A percentile compares a stretch with the other conserved stretches of the same genome.
Evolutionary conservation across 441 rosid genomes (phyloP).

Genomic region (Sinapis alba): DNA sequence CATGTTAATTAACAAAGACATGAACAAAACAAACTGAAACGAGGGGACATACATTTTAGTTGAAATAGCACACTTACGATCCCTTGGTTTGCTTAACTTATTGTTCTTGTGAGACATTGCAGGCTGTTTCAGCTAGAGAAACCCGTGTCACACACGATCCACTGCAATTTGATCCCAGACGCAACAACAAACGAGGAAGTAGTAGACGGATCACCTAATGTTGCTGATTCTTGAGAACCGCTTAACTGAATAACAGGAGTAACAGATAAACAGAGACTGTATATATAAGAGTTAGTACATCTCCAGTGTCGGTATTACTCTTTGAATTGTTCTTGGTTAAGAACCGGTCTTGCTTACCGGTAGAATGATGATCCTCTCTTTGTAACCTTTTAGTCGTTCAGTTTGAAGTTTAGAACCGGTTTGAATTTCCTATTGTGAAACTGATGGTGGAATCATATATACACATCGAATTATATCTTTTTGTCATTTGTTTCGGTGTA

Average conservation of each 20-base stretch:
- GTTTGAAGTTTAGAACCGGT: not conserved
- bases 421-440: not conserved
- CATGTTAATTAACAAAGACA: not conserved
- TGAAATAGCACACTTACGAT: not conserved
- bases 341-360: not conserved
- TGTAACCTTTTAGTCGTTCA: not conserved
- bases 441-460: not conserved
- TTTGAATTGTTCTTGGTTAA: not conserved
- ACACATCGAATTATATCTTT: too few relatives aligned
- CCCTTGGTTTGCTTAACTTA: not conserved
- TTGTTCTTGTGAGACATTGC: conserved; percentile 31
- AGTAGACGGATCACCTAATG: conserved; percentile 46
- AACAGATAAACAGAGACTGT: conserved; percentile 2
- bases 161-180: conserved; percentile 69
- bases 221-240: conserved; percentile 44
- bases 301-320: not conserved
- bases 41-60: not conserved
- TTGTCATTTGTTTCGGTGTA: not conserved
- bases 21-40: not conserved
- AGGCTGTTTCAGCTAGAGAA: conserved; percentile 91
- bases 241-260: conserved; percentile 9
- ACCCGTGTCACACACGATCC: conserved; percentile 83
- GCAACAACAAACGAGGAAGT: conserved; percentile 42
- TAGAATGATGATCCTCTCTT: not conserved
- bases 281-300: conserved; percentile 16